Evolutionary conservation across 345 rosid species (phyloP), one percentile per base, ranked within the genome.

Genomic region (Alliaria petiolata): DNA sequence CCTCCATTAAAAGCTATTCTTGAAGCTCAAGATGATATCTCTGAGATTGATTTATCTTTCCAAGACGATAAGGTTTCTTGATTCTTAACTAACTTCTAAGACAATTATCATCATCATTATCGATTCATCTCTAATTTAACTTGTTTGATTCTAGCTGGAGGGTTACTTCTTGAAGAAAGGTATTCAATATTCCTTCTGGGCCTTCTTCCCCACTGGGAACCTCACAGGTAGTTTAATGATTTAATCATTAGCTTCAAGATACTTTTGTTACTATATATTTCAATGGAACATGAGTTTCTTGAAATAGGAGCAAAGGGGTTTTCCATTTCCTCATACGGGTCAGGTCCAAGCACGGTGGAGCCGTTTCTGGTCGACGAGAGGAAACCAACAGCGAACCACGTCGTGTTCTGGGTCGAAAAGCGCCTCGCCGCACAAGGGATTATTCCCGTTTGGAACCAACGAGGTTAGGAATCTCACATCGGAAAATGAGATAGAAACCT

Each of bases 361-460:
- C 99, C 97, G 3, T 95, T 95, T 81, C 97, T 89, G 0, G 65
- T 95, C 0, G 99, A 95, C 22, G 99, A 89, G 83, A 95, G 82
- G 89, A 88, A 81, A 81, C 84, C 88, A 38, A 95, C 99, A 0
- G 87, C 86, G 8, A 85, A 74, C 74, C 96, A 75, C 6, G 78
- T 95, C 3, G 89, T 91, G 15, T 95, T 95, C 76, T 95, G 99
- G 97, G 91, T 91, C 3, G 90, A 91, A 69, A 95, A 95, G 76
- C 92, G 96, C 19, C 85, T 95, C 43, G 99, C 96, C 12, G 97
- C 99, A 7, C 99, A 95, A 67, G 96, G 99, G 61, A 85, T 91
- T 65, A 83, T 89, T 55, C 96, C 95, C 1, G 98, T 89, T 38
- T 87, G 97, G 96, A 81, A 75, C 74, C 82, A 84, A 28, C 85